Conservation (phyloP, 495 filamentous ascomycete genomes). For the Penicillium subrubescens region DNA sequence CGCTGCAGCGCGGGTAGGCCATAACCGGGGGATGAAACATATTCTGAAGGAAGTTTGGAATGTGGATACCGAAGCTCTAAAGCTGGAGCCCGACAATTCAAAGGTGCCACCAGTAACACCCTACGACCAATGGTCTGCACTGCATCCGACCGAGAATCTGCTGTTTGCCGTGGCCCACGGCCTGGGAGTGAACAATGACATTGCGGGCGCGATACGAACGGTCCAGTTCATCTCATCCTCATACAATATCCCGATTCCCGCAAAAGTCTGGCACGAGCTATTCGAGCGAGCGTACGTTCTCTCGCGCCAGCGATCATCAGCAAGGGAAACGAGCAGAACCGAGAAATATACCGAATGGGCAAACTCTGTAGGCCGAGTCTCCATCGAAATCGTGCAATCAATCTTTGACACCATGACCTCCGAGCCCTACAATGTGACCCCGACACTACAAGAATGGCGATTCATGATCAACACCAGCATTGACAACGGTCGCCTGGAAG, state of each 20-base stretch:
- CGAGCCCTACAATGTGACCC: slow-evolving; percentile 57
- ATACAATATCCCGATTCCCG: slow-evolving; percentile 54
- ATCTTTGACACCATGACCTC: slow-evolving; percentile 59
- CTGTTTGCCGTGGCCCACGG: slow-evolving; percentile 60
- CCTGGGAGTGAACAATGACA: slow-evolving; percentile 59
- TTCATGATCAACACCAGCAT: slow-evolving; percentile 45
- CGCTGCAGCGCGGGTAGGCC: slow-evolving; percentile 58
- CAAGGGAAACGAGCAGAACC: slow-evolving; percentile 15
- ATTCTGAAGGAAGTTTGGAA: slow-evolving; percentile 60
- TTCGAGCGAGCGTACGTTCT: slow-evolving; percentile 62
- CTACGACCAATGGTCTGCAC: slow-evolving; percentile 48
- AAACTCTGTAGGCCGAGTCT: slow-evolving; percentile 33
- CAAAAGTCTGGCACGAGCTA: slow-evolving; percentile 57
- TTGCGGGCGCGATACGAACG: slow-evolving; percentile 52
- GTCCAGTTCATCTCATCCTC: slow-evolving; percentile 59
- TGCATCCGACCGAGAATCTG: slow-evolving; percentile 56
- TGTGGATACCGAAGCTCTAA: slow-evolving; percentile 52
- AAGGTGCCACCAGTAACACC: slow-evolving; percentile 28
- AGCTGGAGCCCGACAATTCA: slow-evolving; percentile 26
- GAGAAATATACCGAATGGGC: slow-evolving; percentile 2
- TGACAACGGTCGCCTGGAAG: slow-evolving; percentile 14
- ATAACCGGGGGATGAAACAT: slow-evolving; percentile 45
- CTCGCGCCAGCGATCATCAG: slow-evolving; percentile 28
- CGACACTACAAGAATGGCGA: slow-evolving; percentile 56
- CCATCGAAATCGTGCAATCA: slow-evolving; percentile 38